Evolutionary conservation across 2,329 filamentous ascomycete species (phyloP).

Genomic region (Colletotrichum eremochloae): DNA sequence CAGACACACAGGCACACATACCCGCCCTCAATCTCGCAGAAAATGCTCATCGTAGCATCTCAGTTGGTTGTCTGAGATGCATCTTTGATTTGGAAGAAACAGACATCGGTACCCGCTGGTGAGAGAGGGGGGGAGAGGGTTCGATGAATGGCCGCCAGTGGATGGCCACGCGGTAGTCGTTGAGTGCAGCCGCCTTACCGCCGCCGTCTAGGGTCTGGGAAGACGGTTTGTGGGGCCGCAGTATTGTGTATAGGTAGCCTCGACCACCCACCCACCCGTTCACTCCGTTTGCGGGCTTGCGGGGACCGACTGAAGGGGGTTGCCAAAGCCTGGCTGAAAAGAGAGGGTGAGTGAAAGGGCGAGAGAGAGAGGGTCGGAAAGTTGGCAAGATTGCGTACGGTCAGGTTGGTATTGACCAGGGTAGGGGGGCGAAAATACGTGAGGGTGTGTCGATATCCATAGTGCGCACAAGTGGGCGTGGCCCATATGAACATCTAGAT

Average conservation of each 20-base stretch:
- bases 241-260: slow-evolving; percentile 18
- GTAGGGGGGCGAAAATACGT: not conserved
- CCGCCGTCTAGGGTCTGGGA: slow-evolving; percentile 35
- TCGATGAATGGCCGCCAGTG: slow-evolving; percentile 35
- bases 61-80: slow-evolving; percentile 34
- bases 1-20: slow-evolving; percentile 16
- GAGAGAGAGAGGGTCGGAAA: slow-evolving; percentile 11
- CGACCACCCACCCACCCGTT: slow-evolving; percentile 24
- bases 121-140: slow-evolving; percentile 10
- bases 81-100: slow-evolving; percentile 33
- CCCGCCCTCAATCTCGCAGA: slow-evolving; percentile 28
- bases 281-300: slow-evolving; percentile 24
- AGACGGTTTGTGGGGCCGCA: slow-evolving; percentile 42
- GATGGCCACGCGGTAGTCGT: slow-evolving; percentile 41
- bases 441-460: not conserved
- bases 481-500: slow-evolving; percentile 33
- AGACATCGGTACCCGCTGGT: slow-evolving; percentile 30
- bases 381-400: slow-evolving; percentile 23
- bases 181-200: slow-evolving; percentile 42
- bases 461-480: not conserved
- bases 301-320: slow-evolving; percentile 35
- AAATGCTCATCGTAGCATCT: slow-evolving; percentile 16
- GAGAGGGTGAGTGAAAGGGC: not conserved
- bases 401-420: slow-evolving; percentile 25
- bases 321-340: slow-evolving; percentile 32